Evolutionary conservation across 2,329 filamentous ascomycete species (phyloP).

Genomic region (Ceratocystis variospora): DNA sequence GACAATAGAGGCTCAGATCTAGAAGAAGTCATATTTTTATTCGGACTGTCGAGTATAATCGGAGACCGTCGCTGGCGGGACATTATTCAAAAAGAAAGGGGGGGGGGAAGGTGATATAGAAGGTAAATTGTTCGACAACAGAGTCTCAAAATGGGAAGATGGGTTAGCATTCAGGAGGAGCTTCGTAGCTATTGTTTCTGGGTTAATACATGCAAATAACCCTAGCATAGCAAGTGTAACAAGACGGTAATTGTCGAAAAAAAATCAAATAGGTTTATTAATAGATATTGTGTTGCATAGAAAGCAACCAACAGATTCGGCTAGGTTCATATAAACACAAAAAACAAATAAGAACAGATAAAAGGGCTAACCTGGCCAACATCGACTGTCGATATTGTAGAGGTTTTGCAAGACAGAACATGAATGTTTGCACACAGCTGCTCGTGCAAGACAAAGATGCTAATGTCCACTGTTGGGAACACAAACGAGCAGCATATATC

Average conservation of each 20-base stretch:
- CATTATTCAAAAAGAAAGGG: not conserved
- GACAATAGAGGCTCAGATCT: constrained; percentile 3
- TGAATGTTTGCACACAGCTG: not conserved
- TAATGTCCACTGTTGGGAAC: not conserved
- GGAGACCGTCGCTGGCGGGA: not conserved
- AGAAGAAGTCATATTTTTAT: not conserved
- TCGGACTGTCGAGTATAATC: not conserved
- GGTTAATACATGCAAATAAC: not conserved
- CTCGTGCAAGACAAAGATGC: not conserved
- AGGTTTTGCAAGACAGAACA: not conserved
- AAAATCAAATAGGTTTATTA: not conserved
- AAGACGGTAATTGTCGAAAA: not conserved
- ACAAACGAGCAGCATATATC: not conserved
- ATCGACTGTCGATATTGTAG: not conserved
- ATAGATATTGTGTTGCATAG: not conserved
- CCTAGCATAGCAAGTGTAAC: not conserved
- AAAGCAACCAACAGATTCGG: not conserved
- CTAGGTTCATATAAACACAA: not conserved
- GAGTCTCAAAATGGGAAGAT: no score
- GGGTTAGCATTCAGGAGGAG: no score
- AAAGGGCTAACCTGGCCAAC: not conserved
- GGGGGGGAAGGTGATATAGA: constrained; percentile 1
- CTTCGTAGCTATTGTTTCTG: not conserved
- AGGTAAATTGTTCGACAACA: no score
- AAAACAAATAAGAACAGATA: not conserved